These are phyloP conservation scores for Ganoderma leucocontextum DNA, from an alignment of 1,284 basidiomycete species.

Conservation along the genomic window DNA sequence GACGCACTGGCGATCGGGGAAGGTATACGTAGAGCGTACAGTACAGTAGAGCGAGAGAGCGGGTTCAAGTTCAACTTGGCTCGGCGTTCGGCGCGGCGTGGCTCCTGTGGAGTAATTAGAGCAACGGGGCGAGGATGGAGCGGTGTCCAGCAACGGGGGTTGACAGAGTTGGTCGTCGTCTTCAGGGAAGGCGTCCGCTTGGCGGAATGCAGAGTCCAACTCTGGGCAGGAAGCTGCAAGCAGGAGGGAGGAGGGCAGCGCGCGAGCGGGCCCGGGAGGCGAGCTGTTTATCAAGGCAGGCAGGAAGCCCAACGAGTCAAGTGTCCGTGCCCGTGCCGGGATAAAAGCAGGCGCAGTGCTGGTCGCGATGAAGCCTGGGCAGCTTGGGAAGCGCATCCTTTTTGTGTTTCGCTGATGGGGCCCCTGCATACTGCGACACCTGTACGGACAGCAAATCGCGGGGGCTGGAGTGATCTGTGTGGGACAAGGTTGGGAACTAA, in stretches of 20 bases:
- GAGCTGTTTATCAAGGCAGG: neutral
- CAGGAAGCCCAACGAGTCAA: neutral
- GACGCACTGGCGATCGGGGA: neutral
- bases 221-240: neutral
- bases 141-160: slow-evolving; percentile 4
- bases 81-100: neutral
- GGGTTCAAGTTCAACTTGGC: neutral
- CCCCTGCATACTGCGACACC: neutral
- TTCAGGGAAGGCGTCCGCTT: slow-evolving; percentile 2
- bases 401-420: slow-evolving; percentile 6
- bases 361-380: neutral
- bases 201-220: slow-evolving; percentile 1
- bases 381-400: neutral
- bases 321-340: neutral
- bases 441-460: neutral
- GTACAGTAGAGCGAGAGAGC: neutral
- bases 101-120: slow-evolving; percentile 4
- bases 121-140: neutral
- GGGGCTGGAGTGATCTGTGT: neutral
- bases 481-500: neutral
- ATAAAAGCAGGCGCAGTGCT: neutral
- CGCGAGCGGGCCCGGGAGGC: slow-evolving; percentile 3
- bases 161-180: neutral
- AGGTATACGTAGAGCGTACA: neutral
- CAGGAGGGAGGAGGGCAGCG: neutral